Evolutionary conservation across 164 flowering plant genomes (phyloP).

Genomic region (Magnolia changhungtana): DNA sequence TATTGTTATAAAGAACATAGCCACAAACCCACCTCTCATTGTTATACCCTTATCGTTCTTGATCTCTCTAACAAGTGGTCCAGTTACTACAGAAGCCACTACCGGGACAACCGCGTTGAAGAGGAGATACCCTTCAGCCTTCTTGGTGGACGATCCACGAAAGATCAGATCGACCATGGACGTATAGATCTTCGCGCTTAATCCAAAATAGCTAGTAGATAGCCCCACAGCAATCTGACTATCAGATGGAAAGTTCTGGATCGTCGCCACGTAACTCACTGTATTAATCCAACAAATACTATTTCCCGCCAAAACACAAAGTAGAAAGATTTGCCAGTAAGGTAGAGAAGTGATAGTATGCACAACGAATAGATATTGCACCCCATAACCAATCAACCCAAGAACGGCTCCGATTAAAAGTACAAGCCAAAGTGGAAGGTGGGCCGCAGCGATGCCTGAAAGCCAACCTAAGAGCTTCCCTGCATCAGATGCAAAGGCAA

Average conservation of each 20-base stretch:
- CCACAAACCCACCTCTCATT: slow-evolving; percentile 33
- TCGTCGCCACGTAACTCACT: slow-evolving; percentile 53
- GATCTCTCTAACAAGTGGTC: slow-evolving; percentile 34
- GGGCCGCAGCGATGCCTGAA: slow-evolving; percentile 62
- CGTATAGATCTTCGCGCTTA: slow-evolving; percentile 67
- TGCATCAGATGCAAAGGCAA: slow-evolving; percentile 92
- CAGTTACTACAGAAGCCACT: slow-evolving; percentile 28
- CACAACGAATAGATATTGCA: slow-evolving; percentile 59
- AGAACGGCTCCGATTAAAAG: slow-evolving; percentile 61
- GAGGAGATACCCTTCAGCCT: slow-evolving; percentile 50
- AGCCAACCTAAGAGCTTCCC: slow-evolving; percentile 81
- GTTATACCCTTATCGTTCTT: slow-evolving; percentile 8
- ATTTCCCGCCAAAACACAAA: slow-evolving; percentile 70
- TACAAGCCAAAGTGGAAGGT: slow-evolving; percentile 68
- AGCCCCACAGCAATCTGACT: slow-evolving; percentile 68
- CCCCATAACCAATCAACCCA: slow-evolving; percentile 71
- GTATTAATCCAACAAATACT: slow-evolving; percentile 97
- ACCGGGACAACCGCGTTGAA: slow-evolving; percentile 59
- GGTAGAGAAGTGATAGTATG: slow-evolving; percentile 34
- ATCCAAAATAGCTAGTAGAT: slow-evolving; percentile 68
- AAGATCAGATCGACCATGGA: slow-evolving; percentile 3
- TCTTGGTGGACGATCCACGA: neutral
- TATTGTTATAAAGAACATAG: slow-evolving; percentile 28
- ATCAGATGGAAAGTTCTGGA: slow-evolving; percentile 50
- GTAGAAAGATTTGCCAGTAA: slow-evolving; percentile 51